A percentile compares a stretch with the other conserved stretches of the same genome.
These are phyloP conservation scores for Udeniomyces megalosporus DNA, from an alignment of 768 basidiomycete genomes.

Conservation along the genomic window DNA sequence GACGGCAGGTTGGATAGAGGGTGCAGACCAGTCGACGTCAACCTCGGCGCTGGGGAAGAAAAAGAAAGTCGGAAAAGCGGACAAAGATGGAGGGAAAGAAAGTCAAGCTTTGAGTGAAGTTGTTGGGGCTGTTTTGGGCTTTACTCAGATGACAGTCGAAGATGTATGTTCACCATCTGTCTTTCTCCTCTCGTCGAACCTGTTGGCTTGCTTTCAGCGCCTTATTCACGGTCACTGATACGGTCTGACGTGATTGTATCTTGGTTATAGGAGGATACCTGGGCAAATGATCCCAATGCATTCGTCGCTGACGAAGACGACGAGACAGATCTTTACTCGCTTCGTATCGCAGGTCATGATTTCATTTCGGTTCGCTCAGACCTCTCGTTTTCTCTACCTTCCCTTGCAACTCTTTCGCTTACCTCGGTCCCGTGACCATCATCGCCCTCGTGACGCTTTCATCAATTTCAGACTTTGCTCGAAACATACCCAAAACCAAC, in stretches of 20 bases:
- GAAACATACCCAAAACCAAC: conserved; percentile 27
- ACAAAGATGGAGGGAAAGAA: conserved; percentile 16
- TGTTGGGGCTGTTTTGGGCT: conserved; percentile 45
- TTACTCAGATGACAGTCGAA: conserved; percentile 73
- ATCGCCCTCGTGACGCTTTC: neutral
- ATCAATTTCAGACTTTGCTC: conserved; percentile 24
- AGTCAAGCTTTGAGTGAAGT: conserved; percentile 34
- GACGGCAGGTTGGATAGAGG: conserved; percentile 47
- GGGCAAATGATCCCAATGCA: conserved; percentile 74
- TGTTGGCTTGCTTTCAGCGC: neutral
- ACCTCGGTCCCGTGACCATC: no score
- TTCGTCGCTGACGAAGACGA: conserved; percentile 94
- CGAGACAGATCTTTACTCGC: conserved; percentile 62
- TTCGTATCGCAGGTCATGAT: conserved; percentile 72
- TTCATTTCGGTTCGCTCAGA: conserved; percentile 34
- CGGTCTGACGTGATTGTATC: no score
- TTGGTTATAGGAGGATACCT: conserved; percentile 59
- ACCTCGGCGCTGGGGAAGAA: neutral
- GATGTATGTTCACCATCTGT: conserved; percentile 42
- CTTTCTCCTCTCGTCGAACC: no score
- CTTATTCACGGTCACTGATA: neutral
- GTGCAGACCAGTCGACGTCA: conserved; percentile 18
- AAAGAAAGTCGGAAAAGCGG: conserved; percentile 1
- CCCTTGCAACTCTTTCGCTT: no score
- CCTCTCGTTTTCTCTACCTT: neutral